Percentiles rank a stretch among this genome's conserved stretches.
These are phyloP conservation scores for Camellia lanceoleosa DNA, from an alignment of 148 eudicot genomes.

Conservation along the genomic window DNA sequence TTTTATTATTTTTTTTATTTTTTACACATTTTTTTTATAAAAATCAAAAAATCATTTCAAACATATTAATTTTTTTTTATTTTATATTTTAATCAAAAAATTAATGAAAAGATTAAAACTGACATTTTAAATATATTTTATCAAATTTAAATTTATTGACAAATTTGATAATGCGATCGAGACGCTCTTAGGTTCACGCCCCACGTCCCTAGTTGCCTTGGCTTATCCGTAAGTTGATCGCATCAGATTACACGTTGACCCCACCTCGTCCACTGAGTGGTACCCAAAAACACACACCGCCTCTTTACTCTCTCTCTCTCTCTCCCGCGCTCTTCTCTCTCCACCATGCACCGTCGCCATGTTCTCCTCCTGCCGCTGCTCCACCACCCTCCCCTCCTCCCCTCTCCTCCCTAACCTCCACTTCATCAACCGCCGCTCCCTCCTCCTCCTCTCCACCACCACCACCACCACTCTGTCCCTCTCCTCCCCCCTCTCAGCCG, in stretches of 20 bases:
- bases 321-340: not conserved
- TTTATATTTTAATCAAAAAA: too few species aligned
- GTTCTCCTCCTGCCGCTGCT: conserved; percentile 16
- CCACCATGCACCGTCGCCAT: conserved; percentile 32
- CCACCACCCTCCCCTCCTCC: conserved; percentile 27
- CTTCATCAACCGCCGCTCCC: conserved; percentile 58
- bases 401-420: conserved; percentile 24
- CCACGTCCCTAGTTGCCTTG: too few species aligned
- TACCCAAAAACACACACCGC: not conserved
- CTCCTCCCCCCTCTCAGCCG: conserved; percentile 10
- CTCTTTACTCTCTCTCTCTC: not conserved
- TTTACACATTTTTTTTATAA: too few species aligned
- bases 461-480: conserved; percentile 28
- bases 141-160: too few species aligned
- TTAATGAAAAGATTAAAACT: too few species aligned
- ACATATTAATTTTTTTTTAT: too few species aligned
- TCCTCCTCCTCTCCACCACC: conserved; percentile 44
- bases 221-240: not conserved
- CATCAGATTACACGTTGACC: not conserved
- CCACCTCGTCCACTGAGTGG: not conserved
- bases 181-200: not conserved
- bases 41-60: too few species aligned
- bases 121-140: too few species aligned
- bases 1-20: too few species aligned
- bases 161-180: too few species aligned